Evolutionary conservation across 768 basidiomycete species (phyloP).

Genomic region (Cubamyces sp.): DNA sequence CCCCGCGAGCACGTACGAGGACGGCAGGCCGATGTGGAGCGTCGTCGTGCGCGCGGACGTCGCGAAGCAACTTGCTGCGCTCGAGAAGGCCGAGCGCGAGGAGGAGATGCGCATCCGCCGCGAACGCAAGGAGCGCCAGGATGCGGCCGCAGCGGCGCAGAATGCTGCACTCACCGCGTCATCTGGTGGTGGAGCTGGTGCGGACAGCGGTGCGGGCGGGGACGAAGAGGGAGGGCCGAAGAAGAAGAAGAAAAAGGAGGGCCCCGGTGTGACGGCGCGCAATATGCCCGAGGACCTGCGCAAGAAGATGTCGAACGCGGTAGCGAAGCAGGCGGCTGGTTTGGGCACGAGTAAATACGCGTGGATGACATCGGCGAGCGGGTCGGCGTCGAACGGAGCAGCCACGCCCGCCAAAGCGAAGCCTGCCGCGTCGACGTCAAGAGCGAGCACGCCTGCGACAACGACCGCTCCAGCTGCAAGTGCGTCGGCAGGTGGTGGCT

Average conservation of each 20-base stretch:
- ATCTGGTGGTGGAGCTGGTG: constrained; percentile 47
- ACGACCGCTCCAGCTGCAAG: constrained; percentile 36
- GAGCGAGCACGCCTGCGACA: constrained; percentile 36
- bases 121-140: constrained; percentile 78
- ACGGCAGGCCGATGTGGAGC: constrained; percentile 81
- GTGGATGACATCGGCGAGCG: constrained; percentile 72
- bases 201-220: constrained; percentile 40
- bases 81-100: constrained; percentile 82
- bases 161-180: constrained; percentile 55
- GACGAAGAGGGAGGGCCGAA: constrained; percentile 60
- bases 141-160: constrained; percentile 71
- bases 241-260: constrained; percentile 82
- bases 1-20: constrained; percentile 65
- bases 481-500: constrained; percentile 37
- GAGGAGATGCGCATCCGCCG: constrained; percentile 77
- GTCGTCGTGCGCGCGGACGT: constrained; percentile 78
- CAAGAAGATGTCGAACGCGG: constrained; percentile 91
- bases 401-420: constrained; percentile 43
- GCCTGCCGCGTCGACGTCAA: constrained; percentile 30
- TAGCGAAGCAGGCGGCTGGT: constrained; percentile 88
- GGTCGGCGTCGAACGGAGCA: constrained; percentile 39
- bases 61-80: constrained; percentile 71
- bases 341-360: constrained; percentile 75
- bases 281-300: constrained; percentile 92
- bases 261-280: constrained; percentile 80